These are phyloP conservation scores for Tausonia pullulans DNA, from an alignment of 1,284 basidiomycete species.

Conservation along the genomic window DNA sequence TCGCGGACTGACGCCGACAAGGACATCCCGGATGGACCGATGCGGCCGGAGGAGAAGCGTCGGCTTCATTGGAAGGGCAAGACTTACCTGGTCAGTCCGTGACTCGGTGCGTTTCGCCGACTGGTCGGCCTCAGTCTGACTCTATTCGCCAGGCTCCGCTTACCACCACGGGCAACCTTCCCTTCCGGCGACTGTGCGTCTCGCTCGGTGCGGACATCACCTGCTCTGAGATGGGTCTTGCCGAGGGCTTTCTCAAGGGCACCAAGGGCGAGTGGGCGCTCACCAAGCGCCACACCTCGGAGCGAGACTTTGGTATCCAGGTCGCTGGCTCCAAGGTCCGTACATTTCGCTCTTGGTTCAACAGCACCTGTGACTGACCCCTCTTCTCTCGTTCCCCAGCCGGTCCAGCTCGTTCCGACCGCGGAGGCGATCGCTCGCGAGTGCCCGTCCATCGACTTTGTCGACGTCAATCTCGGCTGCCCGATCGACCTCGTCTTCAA, in stretches of 20 bases:
- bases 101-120: not conserved
- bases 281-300: slow-evolving; percentile 73
- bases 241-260: slow-evolving; percentile 65
- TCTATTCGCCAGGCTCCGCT: slow-evolving; percentile 33
- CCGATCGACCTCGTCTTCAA: slow-evolving; percentile 95
- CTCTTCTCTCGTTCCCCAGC: slow-evolving; percentile 37
- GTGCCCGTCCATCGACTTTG: slow-evolving; percentile 59
- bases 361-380: not conserved
- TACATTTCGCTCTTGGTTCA: not conserved
- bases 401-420: slow-evolving; percentile 60
- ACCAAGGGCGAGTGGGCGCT: slow-evolving; percentile 87
- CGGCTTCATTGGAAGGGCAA: slow-evolving; percentile 75
- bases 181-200: slow-evolving; percentile 82
- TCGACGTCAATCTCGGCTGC: slow-evolving; percentile 69
- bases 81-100: slow-evolving; percentile 63
- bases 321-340: slow-evolving; percentile 33
- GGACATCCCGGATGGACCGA: slow-evolving; percentile 45
- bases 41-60: slow-evolving; percentile 72
- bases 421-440: slow-evolving; percentile 74
- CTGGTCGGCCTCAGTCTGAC: not conserved
- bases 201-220: slow-evolving; percentile 86
- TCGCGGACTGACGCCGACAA: slow-evolving; percentile 18
- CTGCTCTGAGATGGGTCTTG: slow-evolving; percentile 82
- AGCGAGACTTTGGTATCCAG: slow-evolving; percentile 84
- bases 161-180: slow-evolving; percentile 30